phyloP scores from a whole-genome alignment of 2,329 filamentous ascomycete genomes.

The Alternaria sp. region DNA sequence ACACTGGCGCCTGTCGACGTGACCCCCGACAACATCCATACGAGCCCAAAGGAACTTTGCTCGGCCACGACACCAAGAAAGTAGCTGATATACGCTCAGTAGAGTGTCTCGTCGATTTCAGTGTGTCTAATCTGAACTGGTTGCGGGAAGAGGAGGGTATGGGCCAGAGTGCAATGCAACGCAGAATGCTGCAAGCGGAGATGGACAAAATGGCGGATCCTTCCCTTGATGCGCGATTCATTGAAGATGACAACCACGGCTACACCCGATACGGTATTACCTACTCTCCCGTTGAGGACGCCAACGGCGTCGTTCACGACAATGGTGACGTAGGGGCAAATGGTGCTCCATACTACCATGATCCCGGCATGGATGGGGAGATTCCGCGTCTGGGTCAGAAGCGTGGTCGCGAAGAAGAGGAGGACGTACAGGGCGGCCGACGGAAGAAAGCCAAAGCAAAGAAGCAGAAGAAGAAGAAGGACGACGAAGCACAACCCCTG shows the following conservation, averaged over 20 bases:
- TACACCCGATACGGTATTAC: slow-evolving; percentile 49
- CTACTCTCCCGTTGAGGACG: slow-evolving; percentile 47
- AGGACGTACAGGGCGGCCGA: slow-evolving; percentile 31
- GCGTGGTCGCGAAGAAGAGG: slow-evolving; percentile 35
- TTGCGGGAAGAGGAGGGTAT: slow-evolving; percentile 62
- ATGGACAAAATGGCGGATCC: slow-evolving; percentile 56
- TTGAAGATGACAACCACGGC: slow-evolving; percentile 48
- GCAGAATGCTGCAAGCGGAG: slow-evolving; percentile 61
- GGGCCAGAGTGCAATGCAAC: slow-evolving; percentile 54
- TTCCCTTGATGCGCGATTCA: slow-evolving; percentile 53
- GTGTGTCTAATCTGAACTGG: slow-evolving; percentile 86
- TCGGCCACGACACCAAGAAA: slow-evolving; percentile 89
- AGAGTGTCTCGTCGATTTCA: slow-evolving; percentile 89
- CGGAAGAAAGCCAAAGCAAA: slow-evolving; percentile 28
- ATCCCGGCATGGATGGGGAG: slow-evolving; percentile 32
- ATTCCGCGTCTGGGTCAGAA: slow-evolving; percentile 43
- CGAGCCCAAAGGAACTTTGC: slow-evolving; percentile 81
- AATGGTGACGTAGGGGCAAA: slow-evolving; percentile 20
- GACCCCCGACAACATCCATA: slow-evolving; percentile 75
- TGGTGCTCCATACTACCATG: slow-evolving; percentile 29
- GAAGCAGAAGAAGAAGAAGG: slow-evolving; percentile 44
- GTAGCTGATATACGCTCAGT: slow-evolving; percentile 91
- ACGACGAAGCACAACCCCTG: slow-evolving; percentile 42
- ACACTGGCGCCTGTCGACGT: slow-evolving; percentile 79
- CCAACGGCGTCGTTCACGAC: slow-evolving; percentile 33